Evolutionary conservation across 2,329 filamentous ascomycete genomes (phyloP).

Genomic region (Ophioceras dolichostomum): DNA sequence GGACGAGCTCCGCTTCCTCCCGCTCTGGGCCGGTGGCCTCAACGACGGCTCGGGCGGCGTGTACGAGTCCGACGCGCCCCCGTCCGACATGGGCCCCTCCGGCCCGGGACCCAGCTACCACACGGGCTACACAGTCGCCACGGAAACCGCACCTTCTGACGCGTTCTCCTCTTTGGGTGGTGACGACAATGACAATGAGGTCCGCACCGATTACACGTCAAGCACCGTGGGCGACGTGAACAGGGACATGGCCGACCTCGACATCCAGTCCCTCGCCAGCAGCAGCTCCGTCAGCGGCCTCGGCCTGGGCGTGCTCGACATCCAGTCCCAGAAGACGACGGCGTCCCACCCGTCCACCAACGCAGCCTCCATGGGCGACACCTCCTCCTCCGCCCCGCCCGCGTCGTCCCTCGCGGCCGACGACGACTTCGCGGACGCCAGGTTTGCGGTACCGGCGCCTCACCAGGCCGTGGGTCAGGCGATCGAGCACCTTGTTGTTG

Average conservation of each 20-base stretch:
- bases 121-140: constrained; percentile 25
- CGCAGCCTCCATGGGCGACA: constrained; percentile 22
- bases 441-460: constrained; percentile 18
- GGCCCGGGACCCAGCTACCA: constrained; percentile 34
- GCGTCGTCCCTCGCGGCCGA: constrained; percentile 23
- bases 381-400: constrained; percentile 13
- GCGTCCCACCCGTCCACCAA: constrained; percentile 23
- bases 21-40: constrained; percentile 49
- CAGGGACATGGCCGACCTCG: constrained; percentile 16
- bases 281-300: constrained; percentile 22
- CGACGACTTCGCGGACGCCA: constrained; percentile 17
- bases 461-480: constrained; percentile 12
- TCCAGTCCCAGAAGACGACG: constrained; percentile 18
- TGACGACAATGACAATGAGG: too few species aligned
- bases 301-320: constrained; percentile 18
- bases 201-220: too few species aligned
- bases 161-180: constrained; percentile 3
- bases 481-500: constrained; percentile 8
- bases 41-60: constrained; percentile 40
- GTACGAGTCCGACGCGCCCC: constrained; percentile 27
- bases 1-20: constrained; percentile 48
- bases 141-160: constrained; percentile 12
- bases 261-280: constrained; percentile 15
- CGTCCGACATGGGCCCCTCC: constrained; percentile 28
- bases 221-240: background rate